Conservation (phyloP, 768 basidiomycete genomes). For the Infundibulicybe gibba region DNA sequence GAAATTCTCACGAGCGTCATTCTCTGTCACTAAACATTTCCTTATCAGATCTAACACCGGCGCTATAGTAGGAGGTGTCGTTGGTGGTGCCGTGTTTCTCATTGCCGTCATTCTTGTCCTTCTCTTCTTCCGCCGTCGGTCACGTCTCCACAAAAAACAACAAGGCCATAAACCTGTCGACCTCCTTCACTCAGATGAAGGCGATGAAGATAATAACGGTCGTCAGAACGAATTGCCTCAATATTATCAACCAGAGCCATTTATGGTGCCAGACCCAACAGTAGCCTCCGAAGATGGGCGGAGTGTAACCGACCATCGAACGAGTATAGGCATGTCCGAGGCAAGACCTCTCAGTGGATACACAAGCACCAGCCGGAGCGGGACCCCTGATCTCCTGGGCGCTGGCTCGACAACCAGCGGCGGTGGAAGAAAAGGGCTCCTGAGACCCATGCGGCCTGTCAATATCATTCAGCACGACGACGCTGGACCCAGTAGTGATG, state of each 20-base stretch:
- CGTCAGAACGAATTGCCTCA: slow-evolving; percentile 54
- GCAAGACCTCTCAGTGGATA: slow-evolving; percentile 34
- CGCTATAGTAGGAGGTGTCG: slow-evolving; percentile 23
- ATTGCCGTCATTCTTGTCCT: slow-evolving; percentile 14
- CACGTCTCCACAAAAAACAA: slow-evolving; percentile 22
- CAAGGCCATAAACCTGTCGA: slow-evolving; percentile 60
- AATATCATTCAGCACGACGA: slow-evolving; percentile 87
- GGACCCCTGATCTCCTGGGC: slow-evolving; percentile 38
- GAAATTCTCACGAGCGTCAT: neutral
- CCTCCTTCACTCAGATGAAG: slow-evolving; percentile 61
- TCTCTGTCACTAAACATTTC: neutral
- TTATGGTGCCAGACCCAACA: slow-evolving; percentile 64
- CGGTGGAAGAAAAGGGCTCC: slow-evolving; percentile 38
- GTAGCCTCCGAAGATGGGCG: slow-evolving; percentile 22
- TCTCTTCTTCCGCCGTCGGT: slow-evolving; percentile 18
- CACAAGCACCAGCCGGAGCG: slow-evolving; percentile 39
- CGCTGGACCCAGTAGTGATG: slow-evolving; percentile 52
- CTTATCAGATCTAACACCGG: slow-evolving; percentile 27
- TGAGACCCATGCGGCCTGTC: slow-evolving; percentile 59
- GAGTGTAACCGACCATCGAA: slow-evolving; percentile 13
- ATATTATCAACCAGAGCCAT: slow-evolving; percentile 75
- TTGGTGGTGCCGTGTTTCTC: slow-evolving; percentile 16
- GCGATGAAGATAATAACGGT: slow-evolving; percentile 30
- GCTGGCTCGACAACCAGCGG: slow-evolving; percentile 21
- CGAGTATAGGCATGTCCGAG: slow-evolving; percentile 16